Base-by-base conservation (phyloP, 129 eudicot species). In the Chrysanthemum seticuspe region DNA sequence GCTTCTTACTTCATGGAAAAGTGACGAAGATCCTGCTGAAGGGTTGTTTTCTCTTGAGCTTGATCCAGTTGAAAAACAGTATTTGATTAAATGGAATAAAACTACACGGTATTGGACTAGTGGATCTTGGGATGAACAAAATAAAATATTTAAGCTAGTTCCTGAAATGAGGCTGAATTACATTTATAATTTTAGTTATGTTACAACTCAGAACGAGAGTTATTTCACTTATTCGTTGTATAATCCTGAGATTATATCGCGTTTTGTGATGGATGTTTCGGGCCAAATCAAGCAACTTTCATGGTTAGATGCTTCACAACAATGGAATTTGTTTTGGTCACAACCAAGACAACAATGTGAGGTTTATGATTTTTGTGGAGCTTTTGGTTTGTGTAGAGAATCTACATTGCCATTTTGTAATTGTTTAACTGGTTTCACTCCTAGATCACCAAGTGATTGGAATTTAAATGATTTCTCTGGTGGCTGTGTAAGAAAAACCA, bases 331-430 rank as follows among this genome's bases (percentile, higher is more conserved):
- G 69, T 73, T 85, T 73, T 80, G 90, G 85, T 54, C 86, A 54
- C 83, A 85, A 74, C 95, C 95, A 2, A 83, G 75, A 62, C 75
- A 70, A 57, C 89, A 82, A 19, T 88, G 95, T 31, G 81, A 83
- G 50, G 95, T 88, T 29, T 75, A 81, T 75, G 86, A 79, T 65
- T 73, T n/a, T 56, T 88, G 95, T 80, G 95, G 95, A 57, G 83
- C 79, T 2, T 88, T 80, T 76, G 85, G 90, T 36, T 59, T 36
- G 14, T 88, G 95, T 40, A 79, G 69, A 55, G 54, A 80, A 40
- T 63, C 61, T 49, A 62, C 66, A 0, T 61, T 67, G 66, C 86
- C 90, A 0, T 81, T 67, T 68, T 88, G 95, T 73, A 60, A 53
- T 36, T 88, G 95, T 56, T 78, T 85, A 54, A 58, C 66, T 31